A percentile compares a stretch with the other conserved stretches of the same genome.
These are phyloP conservation scores for Sporisorium graminicola DNA, from an alignment of 1,284 basidiomycete species.

Conservation along the genomic window DNA sequence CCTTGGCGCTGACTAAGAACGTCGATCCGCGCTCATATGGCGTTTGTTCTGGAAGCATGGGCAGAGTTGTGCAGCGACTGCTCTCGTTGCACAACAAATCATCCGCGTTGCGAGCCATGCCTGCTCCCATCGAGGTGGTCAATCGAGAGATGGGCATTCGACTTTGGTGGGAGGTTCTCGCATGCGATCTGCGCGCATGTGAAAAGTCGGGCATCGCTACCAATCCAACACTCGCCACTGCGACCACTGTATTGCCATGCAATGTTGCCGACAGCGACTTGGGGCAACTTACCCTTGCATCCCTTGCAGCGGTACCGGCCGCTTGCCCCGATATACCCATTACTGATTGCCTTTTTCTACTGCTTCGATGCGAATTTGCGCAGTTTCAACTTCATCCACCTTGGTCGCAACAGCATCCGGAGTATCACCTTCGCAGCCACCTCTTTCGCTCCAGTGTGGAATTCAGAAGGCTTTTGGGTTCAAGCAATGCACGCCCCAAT, in stretches of 20 bases:
- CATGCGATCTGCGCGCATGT: slow-evolving; percentile 20
- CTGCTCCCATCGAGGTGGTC: background rate
- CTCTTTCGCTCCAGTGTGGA: slow-evolving; percentile 2
- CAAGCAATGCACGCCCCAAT: background rate
- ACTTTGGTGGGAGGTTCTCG: slow-evolving; percentile 23
- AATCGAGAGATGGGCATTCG: slow-evolving; percentile 12
- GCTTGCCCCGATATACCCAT: background rate
- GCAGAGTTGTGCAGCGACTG: slow-evolving; percentile 13
- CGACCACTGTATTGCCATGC: slow-evolving; percentile 5
- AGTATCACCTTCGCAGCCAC: slow-evolving; percentile 4
- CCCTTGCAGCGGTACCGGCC: background rate
- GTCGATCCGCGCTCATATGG: slow-evolving; percentile 18
- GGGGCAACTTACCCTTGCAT: background rate
- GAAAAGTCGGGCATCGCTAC: slow-evolving; percentile 22
- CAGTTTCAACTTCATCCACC: slow-evolving; percentile 21
- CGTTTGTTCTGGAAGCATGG: slow-evolving; percentile 3
- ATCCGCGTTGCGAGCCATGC: background rate
- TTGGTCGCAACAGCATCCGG: slow-evolving; percentile 17
- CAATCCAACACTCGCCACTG: slow-evolving; percentile 9
- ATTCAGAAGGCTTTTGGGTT: background rate
- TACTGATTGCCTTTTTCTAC: slow-evolving; percentile 14
- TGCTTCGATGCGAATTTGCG: slow-evolving; percentile 15
- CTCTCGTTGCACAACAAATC: background rate
- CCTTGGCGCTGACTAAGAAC: slow-evolving; percentile 10
- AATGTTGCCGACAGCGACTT: slow-evolving; percentile 16